Conservation (phyloP, 345 rosid genomes). For the Salix suchowensis region DNA sequence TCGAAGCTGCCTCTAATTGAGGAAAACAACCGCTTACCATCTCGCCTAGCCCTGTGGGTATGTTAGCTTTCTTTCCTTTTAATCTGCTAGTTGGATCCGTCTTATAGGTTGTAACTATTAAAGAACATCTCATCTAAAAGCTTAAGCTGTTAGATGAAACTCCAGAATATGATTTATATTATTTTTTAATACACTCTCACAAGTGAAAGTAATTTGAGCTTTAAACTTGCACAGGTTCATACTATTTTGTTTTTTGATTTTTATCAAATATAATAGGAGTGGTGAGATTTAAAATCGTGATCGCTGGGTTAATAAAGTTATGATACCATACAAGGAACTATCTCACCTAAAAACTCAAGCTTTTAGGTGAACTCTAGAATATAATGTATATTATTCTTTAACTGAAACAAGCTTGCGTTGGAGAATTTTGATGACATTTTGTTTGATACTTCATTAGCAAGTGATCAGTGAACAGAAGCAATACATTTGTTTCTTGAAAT, state of each 20-base stretch:
- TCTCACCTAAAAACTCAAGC: too few species aligned
- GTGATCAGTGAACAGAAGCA: not conserved
- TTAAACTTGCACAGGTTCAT: too few species aligned
- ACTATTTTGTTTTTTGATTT: too few species aligned
- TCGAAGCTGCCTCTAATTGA: not conserved
- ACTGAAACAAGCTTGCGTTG: not conserved
- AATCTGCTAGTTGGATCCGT: not conserved
- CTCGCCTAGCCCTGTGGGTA: not conserved
- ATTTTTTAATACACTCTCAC: too few species aligned
- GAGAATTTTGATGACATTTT: not conserved
- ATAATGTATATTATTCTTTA: too few species aligned
- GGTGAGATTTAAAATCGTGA: too few species aligned
- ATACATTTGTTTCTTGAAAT: not conserved
- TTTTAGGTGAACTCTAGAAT: fast-evolving
- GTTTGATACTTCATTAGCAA: not conserved
- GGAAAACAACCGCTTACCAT: not conserved
- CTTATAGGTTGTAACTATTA: not conserved
- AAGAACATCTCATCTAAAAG: fast-evolving
- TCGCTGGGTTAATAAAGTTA: fast-evolving
- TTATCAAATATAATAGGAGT: too few species aligned
- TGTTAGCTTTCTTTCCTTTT: not conserved
- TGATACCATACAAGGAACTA: too few species aligned
- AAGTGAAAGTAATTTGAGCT: fast-evolving
- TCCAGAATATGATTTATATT: fast-evolving
- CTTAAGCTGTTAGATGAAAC: too few species aligned